Conservation (phyloP, 768 basidiomycete species). For the Chalciporus piperatus region DNA sequence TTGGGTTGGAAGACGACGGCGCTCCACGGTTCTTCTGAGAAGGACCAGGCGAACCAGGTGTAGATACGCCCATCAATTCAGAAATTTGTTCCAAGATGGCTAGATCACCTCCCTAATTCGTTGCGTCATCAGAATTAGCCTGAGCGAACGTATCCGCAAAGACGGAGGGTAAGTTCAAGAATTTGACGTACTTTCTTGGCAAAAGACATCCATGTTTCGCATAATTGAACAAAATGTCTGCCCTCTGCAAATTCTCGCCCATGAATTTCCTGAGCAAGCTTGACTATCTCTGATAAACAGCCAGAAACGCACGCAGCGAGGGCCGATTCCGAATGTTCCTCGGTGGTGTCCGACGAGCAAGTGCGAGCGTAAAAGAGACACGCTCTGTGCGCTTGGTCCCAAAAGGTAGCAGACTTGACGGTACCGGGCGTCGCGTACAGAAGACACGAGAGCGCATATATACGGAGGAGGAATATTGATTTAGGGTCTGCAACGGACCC, state of each 20-base stretch:
- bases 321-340: constrained; percentile 26
- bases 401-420: constrained; percentile 54
- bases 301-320: constrained; percentile 38
- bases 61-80: constrained; percentile 33
- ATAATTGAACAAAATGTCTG: constrained; percentile 56
- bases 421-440: constrained; percentile 48
- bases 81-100: constrained; percentile 47
- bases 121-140: neutral
- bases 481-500: constrained; percentile 10
- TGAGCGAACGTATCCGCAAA: neutral
- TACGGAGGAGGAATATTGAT: constrained; percentile 37
- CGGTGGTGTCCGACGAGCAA: constrained; percentile 10
- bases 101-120: constrained; percentile 47
- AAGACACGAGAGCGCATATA: constrained; percentile 46
- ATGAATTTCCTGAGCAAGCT: constrained; percentile 37
- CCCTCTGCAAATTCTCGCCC: constrained; percentile 44
- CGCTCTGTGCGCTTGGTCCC: constrained; percentile 65
- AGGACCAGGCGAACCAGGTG: neutral
- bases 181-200: constrained; percentile 53
- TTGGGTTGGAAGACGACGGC: neutral
- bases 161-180: neutral
- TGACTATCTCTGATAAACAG: constrained; percentile 44
- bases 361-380: constrained; percentile 32
- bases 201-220: constrained; percentile 70
- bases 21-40: neutral